A percentile compares a stretch with the other conserved stretches of the same genome.
Evolutionary conservation across 2,329 filamentous ascomycete genomes (phyloP).

Genomic region (Colletotrichum viniferum): DNA sequence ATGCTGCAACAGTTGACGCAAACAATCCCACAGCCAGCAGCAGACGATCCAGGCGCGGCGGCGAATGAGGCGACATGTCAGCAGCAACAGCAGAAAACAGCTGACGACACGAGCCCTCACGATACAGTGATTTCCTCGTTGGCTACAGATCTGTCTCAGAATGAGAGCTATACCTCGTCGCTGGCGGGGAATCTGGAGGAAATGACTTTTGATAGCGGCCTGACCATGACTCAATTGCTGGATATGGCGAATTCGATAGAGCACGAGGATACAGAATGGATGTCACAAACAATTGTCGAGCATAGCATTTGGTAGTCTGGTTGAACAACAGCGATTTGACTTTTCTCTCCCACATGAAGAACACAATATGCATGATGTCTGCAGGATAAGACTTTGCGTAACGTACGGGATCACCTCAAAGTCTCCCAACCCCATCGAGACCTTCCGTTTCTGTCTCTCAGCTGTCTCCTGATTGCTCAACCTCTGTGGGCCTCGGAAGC

Average conservation of each 20-base stretch:
- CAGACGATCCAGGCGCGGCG: neutral
- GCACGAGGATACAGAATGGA: conserved; percentile 46
- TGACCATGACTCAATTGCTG: conserved; percentile 51
- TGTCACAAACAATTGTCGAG: conserved; percentile 49
- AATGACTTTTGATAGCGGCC: conserved; percentile 33
- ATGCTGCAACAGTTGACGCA: conserved; percentile 36
- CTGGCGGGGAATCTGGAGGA: conserved; percentile 24
- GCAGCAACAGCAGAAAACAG: neutral
- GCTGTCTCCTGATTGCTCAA: neutral
- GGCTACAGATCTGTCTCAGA: neutral
- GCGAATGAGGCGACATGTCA: neutral
- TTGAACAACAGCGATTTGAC: neutral
- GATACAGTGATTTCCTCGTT: neutral
- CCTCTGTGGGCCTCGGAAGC: neutral
- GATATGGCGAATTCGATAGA: conserved; percentile 53
- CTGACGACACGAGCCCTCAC: neutral
- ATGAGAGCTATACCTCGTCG: conserved; percentile 18
- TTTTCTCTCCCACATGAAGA: neutral
- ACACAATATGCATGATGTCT: neutral
- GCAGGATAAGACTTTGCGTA: neutral
- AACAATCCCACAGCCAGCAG: neutral
- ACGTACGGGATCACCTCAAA: neutral
- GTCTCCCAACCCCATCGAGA: neutral
- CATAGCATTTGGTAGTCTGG: conserved; percentile 42
- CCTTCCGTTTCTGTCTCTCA: neutral